Evolutionary conservation across 2,329 filamentous ascomycete genomes (phyloP).

Genomic region (Scedosporium aurantiacum): DNA sequence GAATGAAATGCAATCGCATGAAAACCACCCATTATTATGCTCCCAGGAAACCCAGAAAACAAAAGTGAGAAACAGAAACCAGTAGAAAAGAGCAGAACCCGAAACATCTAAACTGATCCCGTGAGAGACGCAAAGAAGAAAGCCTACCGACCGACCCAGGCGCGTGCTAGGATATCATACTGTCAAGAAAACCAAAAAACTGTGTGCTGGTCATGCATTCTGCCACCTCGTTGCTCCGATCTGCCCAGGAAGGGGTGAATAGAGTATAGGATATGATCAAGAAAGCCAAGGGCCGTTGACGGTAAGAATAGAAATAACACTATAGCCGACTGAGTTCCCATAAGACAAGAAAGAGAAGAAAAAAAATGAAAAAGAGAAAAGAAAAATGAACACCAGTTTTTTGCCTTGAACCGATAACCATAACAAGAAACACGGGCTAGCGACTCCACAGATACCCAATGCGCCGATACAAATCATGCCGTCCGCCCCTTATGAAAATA

Average conservation of each 20-base stretch:
- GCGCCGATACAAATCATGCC: background rate
- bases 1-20: background rate
- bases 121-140: constrained; percentile 7
- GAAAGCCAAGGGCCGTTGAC: background rate
- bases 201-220: background rate
- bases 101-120: background rate
- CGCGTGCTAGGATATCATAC: constrained; percentile 5
- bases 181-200: constrained; percentile 8
- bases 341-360: background rate
- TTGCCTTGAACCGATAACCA: background rate
- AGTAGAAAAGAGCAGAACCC: background rate
- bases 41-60: background rate
- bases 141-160: background rate
- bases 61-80: background rate
- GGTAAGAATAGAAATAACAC: constrained; percentile 5
- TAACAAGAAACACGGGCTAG: background rate
- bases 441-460: background rate
- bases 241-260: background rate
- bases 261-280: background rate
- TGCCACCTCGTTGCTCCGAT: background rate
- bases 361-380: background rate
- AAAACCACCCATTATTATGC: background rate
- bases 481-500: background rate
- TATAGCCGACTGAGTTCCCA: background rate
- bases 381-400: background rate